These are phyloP conservation scores for Sedum album DNA, from an alignment of 164 flowering plant species.

Conservation along the genomic window DNA sequence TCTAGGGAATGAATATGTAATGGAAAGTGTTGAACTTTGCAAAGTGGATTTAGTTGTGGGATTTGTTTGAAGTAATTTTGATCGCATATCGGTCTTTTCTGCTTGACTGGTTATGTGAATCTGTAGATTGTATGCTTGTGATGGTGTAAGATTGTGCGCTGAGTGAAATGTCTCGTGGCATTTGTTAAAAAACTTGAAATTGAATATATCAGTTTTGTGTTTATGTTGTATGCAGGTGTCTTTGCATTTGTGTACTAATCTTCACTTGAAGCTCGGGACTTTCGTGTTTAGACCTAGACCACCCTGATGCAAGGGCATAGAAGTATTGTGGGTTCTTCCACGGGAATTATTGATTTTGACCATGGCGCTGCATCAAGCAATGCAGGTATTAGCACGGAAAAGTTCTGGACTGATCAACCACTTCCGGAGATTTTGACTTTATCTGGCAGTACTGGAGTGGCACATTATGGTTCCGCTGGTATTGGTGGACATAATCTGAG, in stretches of 20 bases:
- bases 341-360: conserved; percentile 37
- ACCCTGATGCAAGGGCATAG: conserved; percentile 50
- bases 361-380: conserved; percentile 38
- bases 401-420: conserved; percentile 34
- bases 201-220: not conserved
- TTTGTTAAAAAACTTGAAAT: not conserved
- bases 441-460: conserved; percentile 11
- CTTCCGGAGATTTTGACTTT: conserved; percentile 27
- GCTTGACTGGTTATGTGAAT: not conserved
- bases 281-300: not conserved
- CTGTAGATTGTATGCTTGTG: not conserved
- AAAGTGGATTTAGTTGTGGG: not conserved
- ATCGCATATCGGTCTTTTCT: not conserved
- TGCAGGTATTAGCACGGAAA: conserved; percentile 27
- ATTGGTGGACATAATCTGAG: conserved; percentile 25
- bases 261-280: not conserved
- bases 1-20: not conserved
- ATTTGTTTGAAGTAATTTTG: too few relatives aligned
- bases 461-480: conserved; percentile 20
- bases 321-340: conserved; percentile 31
- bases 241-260: not conserved
- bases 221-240: not conserved
- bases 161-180: not conserved
- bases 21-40: not conserved
- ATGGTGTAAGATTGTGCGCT: too few relatives aligned